Percentiles rank a stretch among this genome's conserved stretches.
phyloP scores from a whole-genome alignment of 345 rosid genomes.

The Erucastrum elatum region DNA sequence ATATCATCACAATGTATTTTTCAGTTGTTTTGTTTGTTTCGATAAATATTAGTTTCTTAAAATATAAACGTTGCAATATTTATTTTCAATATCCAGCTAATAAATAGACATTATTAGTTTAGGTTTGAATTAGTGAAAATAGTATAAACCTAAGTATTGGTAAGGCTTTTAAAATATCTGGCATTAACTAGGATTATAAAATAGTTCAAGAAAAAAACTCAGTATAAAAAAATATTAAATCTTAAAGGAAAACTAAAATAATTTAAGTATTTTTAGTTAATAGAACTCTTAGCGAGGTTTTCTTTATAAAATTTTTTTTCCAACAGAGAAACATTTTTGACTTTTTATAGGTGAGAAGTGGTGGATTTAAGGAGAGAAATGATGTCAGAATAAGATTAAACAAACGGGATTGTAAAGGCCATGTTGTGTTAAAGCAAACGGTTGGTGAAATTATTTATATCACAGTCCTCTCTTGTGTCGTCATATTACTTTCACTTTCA shows the following conservation, averaged over 20 bases:
- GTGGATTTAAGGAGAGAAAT: not conserved
- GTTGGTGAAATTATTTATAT: slow-evolving; percentile 36
- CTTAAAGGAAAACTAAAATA: not conserved
- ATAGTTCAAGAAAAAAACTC: too few relatives aligned
- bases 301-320: not conserved
- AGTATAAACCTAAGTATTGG: too few relatives aligned
- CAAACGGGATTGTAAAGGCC: not conserved
- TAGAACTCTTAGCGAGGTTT: not conserved
- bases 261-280: not conserved
- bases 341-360: not conserved
- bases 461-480: slow-evolving; percentile 36
- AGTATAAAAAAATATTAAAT: too few relatives aligned
- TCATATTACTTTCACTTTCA: slow-evolving; percentile 15
- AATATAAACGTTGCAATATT: too few relatives aligned
- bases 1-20: too few relatives aligned
- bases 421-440: slow-evolving; percentile 4
- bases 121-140: too few relatives aligned
- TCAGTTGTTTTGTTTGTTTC: too few relatives aligned
- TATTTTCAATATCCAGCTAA: too few relatives aligned
- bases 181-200: too few relatives aligned
- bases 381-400: not conserved
- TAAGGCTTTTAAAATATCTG: too few relatives aligned
- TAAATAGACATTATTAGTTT: too few relatives aligned
- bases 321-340: not conserved
- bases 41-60: too few relatives aligned